These are phyloP conservation scores for Talaromyces marneffei DNA, from an alignment of 2,329 filamentous ascomycete genomes.

Conservation along the genomic window DNA sequence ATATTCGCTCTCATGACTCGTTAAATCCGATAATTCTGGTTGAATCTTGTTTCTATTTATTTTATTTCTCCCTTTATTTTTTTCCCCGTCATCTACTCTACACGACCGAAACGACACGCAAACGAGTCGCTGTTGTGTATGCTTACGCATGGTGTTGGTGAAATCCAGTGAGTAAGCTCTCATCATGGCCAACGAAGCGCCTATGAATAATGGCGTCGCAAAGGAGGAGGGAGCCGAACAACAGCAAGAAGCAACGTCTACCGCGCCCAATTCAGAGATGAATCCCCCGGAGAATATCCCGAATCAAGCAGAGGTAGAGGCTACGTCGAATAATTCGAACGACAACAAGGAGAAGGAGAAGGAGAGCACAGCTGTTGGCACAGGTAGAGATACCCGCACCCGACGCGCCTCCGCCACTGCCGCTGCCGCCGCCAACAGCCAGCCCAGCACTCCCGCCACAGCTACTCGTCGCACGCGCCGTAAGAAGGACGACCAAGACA, in stretches of 20 bases:
- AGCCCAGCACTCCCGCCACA: slow-evolving; percentile 17
- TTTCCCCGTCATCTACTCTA: neutral
- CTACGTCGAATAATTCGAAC: neutral
- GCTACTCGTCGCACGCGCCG: slow-evolving; percentile 31
- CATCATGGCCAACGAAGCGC: slow-evolving; percentile 28
- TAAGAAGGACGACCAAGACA: slow-evolving; percentile 32
- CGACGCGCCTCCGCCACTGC: slow-evolving; percentile 27
- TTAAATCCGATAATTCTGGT: neutral
- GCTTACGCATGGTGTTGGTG: neutral
- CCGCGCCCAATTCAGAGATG: neutral
- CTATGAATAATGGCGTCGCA: slow-evolving; percentile 19
- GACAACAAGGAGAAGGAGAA: slow-evolving; percentile 8
- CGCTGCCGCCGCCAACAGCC: slow-evolving; percentile 17
- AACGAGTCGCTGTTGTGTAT: neutral
- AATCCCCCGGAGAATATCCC: slow-evolving; percentile 2
- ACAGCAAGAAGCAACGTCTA: neutral
- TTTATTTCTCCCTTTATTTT: neutral
- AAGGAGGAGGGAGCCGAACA: slow-evolving; percentile 23
- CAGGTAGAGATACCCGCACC: slow-evolving; percentile 25
- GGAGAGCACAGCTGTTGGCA: neutral
- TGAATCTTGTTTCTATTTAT: neutral
- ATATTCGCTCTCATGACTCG: neutral
- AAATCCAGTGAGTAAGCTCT: slow-evolving; percentile 8
- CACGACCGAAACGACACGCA: neutral
- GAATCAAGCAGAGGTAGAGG: neutral